These are phyloP conservation scores for Acmispon strigosus DNA, from an alignment of 306 rosid genomes.

Conservation along the genomic window DNA sequence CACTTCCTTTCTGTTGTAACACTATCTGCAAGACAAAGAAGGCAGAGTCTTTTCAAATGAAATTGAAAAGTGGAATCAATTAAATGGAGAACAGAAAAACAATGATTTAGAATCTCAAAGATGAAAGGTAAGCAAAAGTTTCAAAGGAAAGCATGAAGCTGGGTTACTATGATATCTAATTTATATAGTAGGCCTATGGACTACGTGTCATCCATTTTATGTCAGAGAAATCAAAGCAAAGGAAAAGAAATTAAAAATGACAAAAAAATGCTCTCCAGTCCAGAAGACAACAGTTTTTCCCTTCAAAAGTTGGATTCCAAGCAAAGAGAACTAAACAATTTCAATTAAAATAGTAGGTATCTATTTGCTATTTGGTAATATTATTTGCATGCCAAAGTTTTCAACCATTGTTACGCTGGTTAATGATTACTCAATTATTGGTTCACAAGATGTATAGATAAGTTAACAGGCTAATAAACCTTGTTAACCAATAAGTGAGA, in stretches of 20 bases:
- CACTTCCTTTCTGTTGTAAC: conserved; percentile 56
- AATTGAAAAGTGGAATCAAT: not conserved
- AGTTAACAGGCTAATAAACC: not conserved
- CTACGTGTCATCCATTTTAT: not conserved
- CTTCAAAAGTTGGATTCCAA: not conserved
- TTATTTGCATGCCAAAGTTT: not conserved
- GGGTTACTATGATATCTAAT: not conserved
- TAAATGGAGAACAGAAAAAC: not conserved
- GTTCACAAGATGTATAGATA: not conserved
- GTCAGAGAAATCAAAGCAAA: not conserved
- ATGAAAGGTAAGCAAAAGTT: not conserved
- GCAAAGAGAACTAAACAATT: not conserved
- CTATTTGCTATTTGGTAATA: not conserved
- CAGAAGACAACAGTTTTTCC: conserved; percentile 7
- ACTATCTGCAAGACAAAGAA: conserved; percentile 53
- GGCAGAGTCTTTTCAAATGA: not conserved
- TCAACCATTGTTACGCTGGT: not conserved
- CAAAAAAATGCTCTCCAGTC: not conserved
- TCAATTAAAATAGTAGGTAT: not conserved
- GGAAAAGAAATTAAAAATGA: not conserved
- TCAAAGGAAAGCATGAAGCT: not conserved
- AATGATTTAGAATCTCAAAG: not conserved
- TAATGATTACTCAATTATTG: not conserved
- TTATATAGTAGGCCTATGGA: not conserved
- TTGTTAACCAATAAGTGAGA: not conserved